A percentile compares a stretch with the other conserved stretches of the same genome.
Conservation (phyloP, 106 monocot species). For the Dendrobium catenatum region DNA sequence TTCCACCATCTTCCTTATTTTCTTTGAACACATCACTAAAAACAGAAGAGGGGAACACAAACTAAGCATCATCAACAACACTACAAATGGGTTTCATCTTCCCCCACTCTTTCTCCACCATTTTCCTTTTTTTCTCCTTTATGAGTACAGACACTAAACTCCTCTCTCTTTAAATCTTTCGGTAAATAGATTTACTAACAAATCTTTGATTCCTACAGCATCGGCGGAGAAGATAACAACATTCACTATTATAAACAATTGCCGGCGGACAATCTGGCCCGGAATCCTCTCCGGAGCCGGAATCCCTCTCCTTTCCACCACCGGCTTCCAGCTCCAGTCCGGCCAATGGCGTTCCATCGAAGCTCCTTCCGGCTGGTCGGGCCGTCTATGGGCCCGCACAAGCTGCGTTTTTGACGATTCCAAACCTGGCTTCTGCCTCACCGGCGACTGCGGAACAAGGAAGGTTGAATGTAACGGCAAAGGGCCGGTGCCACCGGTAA, state of each 20-base stretch:
- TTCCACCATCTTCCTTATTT: not conserved
- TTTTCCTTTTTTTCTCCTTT: not conserved
- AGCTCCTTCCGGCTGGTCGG: constrained; percentile 7
- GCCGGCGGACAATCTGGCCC: constrained; percentile 13
- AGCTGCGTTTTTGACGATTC: not conserved
- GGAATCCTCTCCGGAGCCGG: constrained; percentile 15
- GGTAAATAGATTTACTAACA: too few species aligned
- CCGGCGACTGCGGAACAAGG: constrained; percentile 11
- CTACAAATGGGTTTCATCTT: not conserved
- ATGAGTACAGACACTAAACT: not conserved
- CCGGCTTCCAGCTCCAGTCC: constrained; percentile 10
- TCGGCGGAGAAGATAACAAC: not conserved
- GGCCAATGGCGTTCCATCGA: not conserved
- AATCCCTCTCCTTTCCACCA: not conserved
- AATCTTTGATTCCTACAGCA: too few species aligned
- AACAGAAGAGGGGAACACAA: too few species aligned
- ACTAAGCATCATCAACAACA: too few species aligned
- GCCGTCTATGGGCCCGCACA: constrained; percentile 21
- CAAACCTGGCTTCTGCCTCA: not conserved
- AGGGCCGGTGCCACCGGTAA: constrained; percentile 7
- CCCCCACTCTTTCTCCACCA: not conserved
- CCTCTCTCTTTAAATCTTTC: too few species aligned
- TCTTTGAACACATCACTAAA: too few species aligned
- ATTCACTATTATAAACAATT: constrained; percentile 16
- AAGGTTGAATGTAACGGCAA: constrained; percentile 5